Evolutionary conservation across 331 rosid genomes (phyloP).

Genomic region (Phaseolus coccineus): DNA sequence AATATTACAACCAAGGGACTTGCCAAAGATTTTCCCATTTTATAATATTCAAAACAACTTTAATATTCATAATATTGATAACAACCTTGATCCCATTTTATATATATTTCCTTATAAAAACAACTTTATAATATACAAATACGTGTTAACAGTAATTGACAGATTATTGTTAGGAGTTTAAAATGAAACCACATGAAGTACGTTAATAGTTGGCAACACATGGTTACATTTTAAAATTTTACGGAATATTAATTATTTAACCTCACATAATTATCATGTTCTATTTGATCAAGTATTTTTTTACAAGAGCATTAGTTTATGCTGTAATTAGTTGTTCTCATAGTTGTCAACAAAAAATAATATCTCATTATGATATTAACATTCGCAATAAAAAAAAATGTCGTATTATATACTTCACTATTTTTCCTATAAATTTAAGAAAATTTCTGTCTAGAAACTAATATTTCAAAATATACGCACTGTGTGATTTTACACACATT

Average conservation of each 20-base stretch:
- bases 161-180: background rate
- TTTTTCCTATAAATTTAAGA: too few relatives aligned
- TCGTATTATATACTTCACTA: too few relatives aligned
- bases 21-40: slow-evolving; percentile 10
- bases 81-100: too few relatives aligned
- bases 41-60: slow-evolving; percentile 11
- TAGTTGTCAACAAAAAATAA: background rate
- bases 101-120: too few relatives aligned
- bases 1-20: background rate
- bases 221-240: background rate
- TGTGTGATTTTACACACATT: too few relatives aligned
- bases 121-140: background rate
- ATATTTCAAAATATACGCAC: too few relatives aligned
- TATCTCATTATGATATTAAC: slow-evolving; percentile 1
- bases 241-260: slow-evolving; percentile 21
- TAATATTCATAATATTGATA: too few relatives aligned
- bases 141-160: background rate
- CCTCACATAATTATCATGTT: background rate
- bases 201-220: slow-evolving; percentile 34
- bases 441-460: too few relatives aligned
- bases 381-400: background rate
- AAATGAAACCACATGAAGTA: slow-evolving; percentile 15
- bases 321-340: background rate
- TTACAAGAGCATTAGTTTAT: background rate
- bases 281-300: background rate